These are phyloP conservation scores for Olyra latifolia DNA, from an alignment of 176 grass and related monocot genomes.

Conservation along the genomic window DNA sequence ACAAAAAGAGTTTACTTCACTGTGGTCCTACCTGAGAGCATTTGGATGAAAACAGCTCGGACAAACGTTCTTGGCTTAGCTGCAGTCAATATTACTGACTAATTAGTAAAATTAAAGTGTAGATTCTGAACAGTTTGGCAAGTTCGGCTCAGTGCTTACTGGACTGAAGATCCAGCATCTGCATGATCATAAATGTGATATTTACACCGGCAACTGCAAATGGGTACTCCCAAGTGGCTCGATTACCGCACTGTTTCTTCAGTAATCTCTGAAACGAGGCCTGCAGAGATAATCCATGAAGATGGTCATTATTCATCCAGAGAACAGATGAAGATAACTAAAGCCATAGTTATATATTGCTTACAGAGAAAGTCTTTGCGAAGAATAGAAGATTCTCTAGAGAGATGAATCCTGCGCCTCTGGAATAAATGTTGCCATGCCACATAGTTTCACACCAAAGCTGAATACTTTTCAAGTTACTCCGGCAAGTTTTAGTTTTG, in stretches of 20 bases:
- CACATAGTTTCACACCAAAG: neutral
- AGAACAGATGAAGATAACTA: neutral
- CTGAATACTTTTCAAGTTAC: neutral
- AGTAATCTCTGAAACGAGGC: constrained; percentile 87
- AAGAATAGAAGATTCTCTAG: constrained; percentile 97
- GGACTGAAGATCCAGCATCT: constrained; percentile 94
- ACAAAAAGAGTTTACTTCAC: neutral
- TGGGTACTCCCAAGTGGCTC: constrained; percentile 84
- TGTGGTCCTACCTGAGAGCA: constrained; percentile 74
- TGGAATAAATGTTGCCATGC: constrained; percentile 26
- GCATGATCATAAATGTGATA: constrained; percentile 99
- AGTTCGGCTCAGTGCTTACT: constrained; percentile 40
- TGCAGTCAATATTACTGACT: constrained; percentile 37
- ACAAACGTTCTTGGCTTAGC: constrained; percentile 93
- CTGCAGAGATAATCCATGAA: constrained; percentile 35
- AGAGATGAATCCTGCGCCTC: constrained; percentile 90
- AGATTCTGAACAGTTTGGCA: neutral
- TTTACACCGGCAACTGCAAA: constrained; percentile 97
- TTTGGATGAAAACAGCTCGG: constrained; percentile 95
- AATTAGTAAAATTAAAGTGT: constrained; percentile 14
- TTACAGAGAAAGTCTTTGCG: constrained; percentile 97
- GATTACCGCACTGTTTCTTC: constrained; percentile 79
- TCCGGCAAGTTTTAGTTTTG: neutral
- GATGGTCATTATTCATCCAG: constrained; percentile 2
- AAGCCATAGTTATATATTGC: neutral